These are phyloP conservation scores for Xylaria grammica DNA, from an alignment of 495 filamentous ascomycete genomes.

Conservation along the genomic window DNA sequence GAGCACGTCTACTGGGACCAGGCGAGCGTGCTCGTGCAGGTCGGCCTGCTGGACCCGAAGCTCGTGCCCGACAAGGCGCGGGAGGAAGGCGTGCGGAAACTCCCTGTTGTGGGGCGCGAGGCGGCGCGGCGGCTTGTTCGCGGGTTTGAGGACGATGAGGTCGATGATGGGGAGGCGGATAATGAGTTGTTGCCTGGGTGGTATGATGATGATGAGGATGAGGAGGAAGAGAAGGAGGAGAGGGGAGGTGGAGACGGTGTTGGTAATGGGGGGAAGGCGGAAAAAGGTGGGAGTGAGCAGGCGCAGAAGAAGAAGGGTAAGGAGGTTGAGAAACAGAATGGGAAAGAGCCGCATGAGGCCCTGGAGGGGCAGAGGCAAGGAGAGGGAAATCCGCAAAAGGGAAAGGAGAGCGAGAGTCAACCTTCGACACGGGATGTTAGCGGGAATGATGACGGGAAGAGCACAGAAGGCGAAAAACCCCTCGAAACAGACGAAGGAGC, in stretches of 20 bases:
- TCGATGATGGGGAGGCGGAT: constrained; percentile 54
- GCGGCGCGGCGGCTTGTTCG: constrained; percentile 66
- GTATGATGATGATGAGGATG: constrained; percentile 37
- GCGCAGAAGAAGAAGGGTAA: not conserved
- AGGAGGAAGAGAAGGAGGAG: constrained; percentile 14
- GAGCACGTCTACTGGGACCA: constrained; percentile 85
- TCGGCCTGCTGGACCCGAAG: constrained; percentile 69
- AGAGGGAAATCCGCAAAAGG: not conserved
- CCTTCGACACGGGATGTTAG: not conserved
- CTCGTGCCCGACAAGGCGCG: constrained; percentile 49
- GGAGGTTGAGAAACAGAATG: not conserved
- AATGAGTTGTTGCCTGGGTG: constrained; percentile 67
- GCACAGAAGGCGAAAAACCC: not conserved
- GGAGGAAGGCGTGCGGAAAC: constrained; percentile 45
- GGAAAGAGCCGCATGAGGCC: not conserved
- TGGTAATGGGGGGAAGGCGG: not conserved
- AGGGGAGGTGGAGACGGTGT: not conserved
- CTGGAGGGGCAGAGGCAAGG: not conserved
- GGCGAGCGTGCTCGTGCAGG: constrained; percentile 74
- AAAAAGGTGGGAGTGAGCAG: not conserved
- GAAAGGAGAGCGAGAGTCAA: not conserved
- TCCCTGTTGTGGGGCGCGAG: constrained; percentile 72
- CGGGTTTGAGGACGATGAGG: constrained; percentile 50
- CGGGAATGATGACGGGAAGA: not conserved
- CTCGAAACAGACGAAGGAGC: no score